Evolutionary conservation across 305 asterid genomes (phyloP), one percentile per base, ranked within the genome.

Genomic region (Fraxinus velutina): DNA sequence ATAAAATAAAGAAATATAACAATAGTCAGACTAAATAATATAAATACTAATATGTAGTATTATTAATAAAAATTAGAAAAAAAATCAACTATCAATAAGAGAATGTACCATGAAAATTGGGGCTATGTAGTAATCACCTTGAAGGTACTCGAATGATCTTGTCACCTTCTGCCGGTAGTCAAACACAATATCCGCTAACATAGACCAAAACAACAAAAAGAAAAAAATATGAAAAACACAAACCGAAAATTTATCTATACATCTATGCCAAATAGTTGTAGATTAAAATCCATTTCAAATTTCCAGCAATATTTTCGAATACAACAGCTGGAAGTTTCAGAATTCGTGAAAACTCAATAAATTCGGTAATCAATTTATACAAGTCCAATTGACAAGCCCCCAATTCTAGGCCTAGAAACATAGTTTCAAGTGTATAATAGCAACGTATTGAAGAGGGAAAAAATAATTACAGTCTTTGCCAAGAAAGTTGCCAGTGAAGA

Each of bases 111-210:
- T 6, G 89, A 93, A 94, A 81, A 78, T 77, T 0, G 97, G 98
- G 0, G 98, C 98, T 50, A 93, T 92, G 83, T 93, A 93, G 85
- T 94, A 94, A 88, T 94, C 98, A 68, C 98, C 98, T 86, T 94
- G 94, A 86, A 94, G 96, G 79, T 93, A 88, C 85, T 90, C 91
- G 68, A 94, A 94, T 22, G 98, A 92, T 90, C 97, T 92, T 0
- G 98, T 94, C 79, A 75, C 97, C 86, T 92, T 94, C 79, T 93
- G 98, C 83, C 97, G 89, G 81, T 94, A 94, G 84, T 94, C 98
- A 85, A 94, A 93, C 89, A 94, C 97, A 76, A 94, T 95, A 87
- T 93, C 98, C 90, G 99, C 99, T 95, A 92, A 8, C 84, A 68
- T 55, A 76, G 81, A 77, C 78, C 39, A 57, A 71, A 71, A 42